Conservation (phyloP, 1,284 basidiomycete genomes). For the Testicularia cyperi region DNA sequence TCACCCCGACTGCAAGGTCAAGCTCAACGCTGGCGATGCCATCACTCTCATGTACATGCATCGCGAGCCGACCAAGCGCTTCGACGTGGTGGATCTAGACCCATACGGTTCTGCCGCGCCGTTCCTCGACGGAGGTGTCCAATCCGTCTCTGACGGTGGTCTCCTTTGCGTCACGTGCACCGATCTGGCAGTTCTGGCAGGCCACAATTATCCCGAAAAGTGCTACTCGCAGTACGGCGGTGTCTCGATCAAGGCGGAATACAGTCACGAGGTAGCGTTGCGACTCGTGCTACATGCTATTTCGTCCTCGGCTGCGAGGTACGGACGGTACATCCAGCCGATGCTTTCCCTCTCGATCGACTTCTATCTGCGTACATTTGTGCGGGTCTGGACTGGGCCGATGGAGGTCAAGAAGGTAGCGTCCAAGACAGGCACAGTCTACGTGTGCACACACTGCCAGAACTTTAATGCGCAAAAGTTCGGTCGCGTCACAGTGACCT, state of each 20-base stretch:
- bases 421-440: slow-evolving; percentile 48
- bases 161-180: slow-evolving; percentile 95
- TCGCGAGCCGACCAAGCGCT: slow-evolving; percentile 71
- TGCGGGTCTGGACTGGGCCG: slow-evolving; percentile 74
- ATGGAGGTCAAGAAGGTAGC: slow-evolving; percentile 81
- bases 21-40: slow-evolving; percentile 54
- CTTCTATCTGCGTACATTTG: slow-evolving; percentile 92
- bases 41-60: slow-evolving; percentile 84
- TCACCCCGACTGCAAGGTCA: slow-evolving; percentile 55
- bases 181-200: slow-evolving; percentile 88
- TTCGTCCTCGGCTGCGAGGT: slow-evolving; percentile 82
- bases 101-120: slow-evolving; percentile 96
- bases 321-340: slow-evolving; percentile 87
- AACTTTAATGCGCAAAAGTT: slow-evolving; percentile 46
- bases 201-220: slow-evolving; percentile 89
- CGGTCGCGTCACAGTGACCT: slow-evolving; percentile 33
- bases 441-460: slow-evolving; percentile 51
- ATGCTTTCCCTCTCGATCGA: slow-evolving; percentile 93
- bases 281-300: slow-evolving; percentile 84
- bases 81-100: slow-evolving; percentile 93
- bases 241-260: slow-evolving; percentile 85
- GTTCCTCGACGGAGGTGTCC: slow-evolving; percentile 96
- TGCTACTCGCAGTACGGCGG: slow-evolving; percentile 73
- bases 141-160: slow-evolving; percentile 77
- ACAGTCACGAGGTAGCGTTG: slow-evolving; percentile 69